Evolutionary conservation across 257 asterid species (phyloP), one percentile per base, ranked within the genome.

Genomic region (Anisodus acutangulus): DNA sequence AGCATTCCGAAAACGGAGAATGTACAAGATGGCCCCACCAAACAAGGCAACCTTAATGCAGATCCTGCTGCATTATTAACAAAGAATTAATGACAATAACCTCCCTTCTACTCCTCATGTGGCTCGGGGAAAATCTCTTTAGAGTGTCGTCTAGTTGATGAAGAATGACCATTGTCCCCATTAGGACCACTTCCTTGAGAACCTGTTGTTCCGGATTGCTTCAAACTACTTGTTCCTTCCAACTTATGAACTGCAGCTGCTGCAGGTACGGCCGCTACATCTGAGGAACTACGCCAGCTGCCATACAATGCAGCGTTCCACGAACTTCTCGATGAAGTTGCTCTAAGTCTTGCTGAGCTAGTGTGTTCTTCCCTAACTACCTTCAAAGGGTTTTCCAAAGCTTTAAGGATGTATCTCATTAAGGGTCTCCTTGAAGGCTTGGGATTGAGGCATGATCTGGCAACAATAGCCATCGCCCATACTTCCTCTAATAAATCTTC

Each of bases 401-500:
- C 99, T 88, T 93, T 97, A 54, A 97, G 98, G 19, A 97, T 89
- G 84, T 95, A 94, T 7, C 96, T 89, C 98, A 95, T 97, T 15
- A 93, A 81, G n/a, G 99, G 99, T 47, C 99, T 92, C n/a, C 95
- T 88, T 3, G 88, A 82, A 26, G 99, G 97, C 88, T 91, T 93
- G 9, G 99, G 98, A 80, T 97, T 95, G 15, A 97, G 97, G 87
- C 99, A 97, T 2, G 99, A 97, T 62, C 95, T 87, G 0, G 99
- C 98, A 1, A 97, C 95, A 11, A 97, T 90, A 0, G 99, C 98
- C 98, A 97, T 93, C 57, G 99, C 99, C 99, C 98, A 97, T 47
- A 93, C 99, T 89, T 95, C 99, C 89, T 97, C 99, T 2, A 97
- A 88, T 22, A 97, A 93, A 84, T 97, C 99, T 83, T 97, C 99